Percentiles rank a stretch among this genome's conserved stretches.
phyloP scores from a whole-genome alignment of 331 rosid species.

The Malus hybrid region DNA sequence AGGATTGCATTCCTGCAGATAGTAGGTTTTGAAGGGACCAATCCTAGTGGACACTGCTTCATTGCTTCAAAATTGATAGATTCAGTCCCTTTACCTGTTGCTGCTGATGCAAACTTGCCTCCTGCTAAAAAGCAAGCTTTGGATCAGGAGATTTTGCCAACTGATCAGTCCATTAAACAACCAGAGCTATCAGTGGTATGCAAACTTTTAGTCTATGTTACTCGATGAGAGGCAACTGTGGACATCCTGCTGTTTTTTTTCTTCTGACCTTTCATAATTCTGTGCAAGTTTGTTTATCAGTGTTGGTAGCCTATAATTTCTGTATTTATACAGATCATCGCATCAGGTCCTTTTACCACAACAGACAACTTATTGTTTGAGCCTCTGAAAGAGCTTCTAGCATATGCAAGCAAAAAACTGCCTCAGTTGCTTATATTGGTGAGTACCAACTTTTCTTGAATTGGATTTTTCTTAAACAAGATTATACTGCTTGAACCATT shows the following conservation, averaged over 20 bases:
- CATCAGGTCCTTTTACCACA: constrained; percentile 92
- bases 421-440: constrained; percentile 88
- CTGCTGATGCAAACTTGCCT: constrained; percentile 40
- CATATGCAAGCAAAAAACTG: constrained; percentile 71
- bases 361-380: constrained; percentile 84
- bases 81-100: constrained; percentile 36
- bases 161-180: constrained; percentile 23
- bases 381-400: constrained; percentile 71
- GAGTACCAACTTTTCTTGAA: constrained; percentile 16
- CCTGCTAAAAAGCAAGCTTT: constrained; percentile 75
- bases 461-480: constrained; percentile 1
- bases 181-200: constrained; percentile 67
- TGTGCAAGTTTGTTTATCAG: background rate
- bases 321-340: constrained; percentile 59
- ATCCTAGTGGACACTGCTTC: constrained; percentile 97
- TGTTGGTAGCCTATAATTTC: constrained; percentile 2
- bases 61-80: constrained; percentile 82
- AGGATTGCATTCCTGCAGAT: constrained; percentile 45
- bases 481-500: background rate
- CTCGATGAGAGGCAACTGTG: background rate
- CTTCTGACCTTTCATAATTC: background rate
- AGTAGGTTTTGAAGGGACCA: constrained; percentile 81
- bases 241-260: background rate
- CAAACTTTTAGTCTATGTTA: constrained; percentile 9
- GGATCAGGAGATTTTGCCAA: constrained; percentile 42